Conservation (phyloP, 805 yeast species). For the Lachancea waltii region DNA sequence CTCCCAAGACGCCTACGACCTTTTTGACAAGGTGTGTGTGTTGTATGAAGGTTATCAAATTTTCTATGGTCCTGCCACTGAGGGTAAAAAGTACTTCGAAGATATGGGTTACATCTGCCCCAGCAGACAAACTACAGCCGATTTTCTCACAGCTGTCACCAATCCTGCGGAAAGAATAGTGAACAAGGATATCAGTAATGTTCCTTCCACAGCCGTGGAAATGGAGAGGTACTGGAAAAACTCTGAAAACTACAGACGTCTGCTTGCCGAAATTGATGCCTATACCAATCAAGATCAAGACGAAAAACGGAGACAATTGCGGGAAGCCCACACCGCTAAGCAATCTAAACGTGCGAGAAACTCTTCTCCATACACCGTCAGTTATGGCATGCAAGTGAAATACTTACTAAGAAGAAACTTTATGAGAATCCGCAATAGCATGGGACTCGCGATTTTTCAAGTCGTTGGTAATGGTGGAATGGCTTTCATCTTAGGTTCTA, state of each 20-base stretch:
- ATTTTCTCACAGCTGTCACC: slow-evolving; percentile 62
- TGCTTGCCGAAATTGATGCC: slow-evolving; percentile 41
- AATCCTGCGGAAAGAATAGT: slow-evolving; percentile 55
- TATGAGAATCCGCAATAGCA: slow-evolving; percentile 45
- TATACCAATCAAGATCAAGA: slow-evolving; percentile 30
- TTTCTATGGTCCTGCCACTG: slow-evolving; percentile 52
- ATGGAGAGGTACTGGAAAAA: slow-evolving; percentile 53
- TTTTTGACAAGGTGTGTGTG: slow-evolving; percentile 57
- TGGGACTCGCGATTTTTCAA: slow-evolving; percentile 39
- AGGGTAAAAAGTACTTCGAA: slow-evolving; percentile 52
- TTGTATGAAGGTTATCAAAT: slow-evolving; percentile 57
- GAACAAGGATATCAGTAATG: slow-evolving; percentile 33
- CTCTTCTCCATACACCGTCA: slow-evolving; percentile 48
- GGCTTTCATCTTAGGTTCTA: slow-evolving; percentile 51
- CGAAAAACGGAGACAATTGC: slow-evolving; percentile 15
- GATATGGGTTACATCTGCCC: slow-evolving; percentile 62
- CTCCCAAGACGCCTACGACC: slow-evolving; percentile 56
- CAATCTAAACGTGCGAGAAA: slow-evolving; percentile 44
- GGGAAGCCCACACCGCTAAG: slow-evolving; percentile 43
- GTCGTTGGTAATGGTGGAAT: slow-evolving; percentile 42
- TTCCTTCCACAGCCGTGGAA: slow-evolving; percentile 58
- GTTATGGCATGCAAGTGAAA: slow-evolving; percentile 46
- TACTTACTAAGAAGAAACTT: slow-evolving; percentile 41
- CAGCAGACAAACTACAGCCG: slow-evolving; percentile 62
- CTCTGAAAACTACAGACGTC: slow-evolving; percentile 40